Base-by-base conservation (phyloP, 768 basidiomycete species). In the Lactarius deliciosus region DNA sequence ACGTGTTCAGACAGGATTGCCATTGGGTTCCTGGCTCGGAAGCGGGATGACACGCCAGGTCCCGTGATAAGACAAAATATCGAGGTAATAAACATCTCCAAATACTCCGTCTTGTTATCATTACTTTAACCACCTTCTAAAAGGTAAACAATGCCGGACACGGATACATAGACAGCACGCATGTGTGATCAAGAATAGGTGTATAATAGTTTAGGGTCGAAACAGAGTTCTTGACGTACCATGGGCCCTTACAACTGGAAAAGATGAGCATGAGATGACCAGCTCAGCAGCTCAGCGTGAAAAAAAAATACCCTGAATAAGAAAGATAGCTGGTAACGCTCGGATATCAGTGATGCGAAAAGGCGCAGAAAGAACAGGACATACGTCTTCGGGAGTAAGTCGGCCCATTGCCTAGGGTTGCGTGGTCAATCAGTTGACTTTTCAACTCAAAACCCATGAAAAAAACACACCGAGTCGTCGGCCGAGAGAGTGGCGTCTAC, bases 401-500 rank as follows among this genome's bases (percentile, higher is more conserved):
- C 94, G 86, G 28, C 96, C 96, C 91, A 98, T 94, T 0, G 96
- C 95, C 83, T 91, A 73, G 53, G 32, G 58, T 32, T 25, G 62
- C 60, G 22, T 61, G 25, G 62, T 69, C 41, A 53, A 68, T 69
- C 25, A 70, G 41, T 18, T 13, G 25, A 54, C 62, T 63, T 60
- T 45, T 57, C 63, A 38, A 9, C 15, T 11, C 8, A 18, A 25
- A 32, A n/a, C 38, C 45, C 8, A 22, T 9, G 63, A 20, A 34
- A 20, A 20, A 15, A 15, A 55, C 60, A 77, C 86, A 89, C 90
- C 55, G 88, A 89, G 69, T 92, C 91, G 73, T 94, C 92, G 4
- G 89, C 77, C 4, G 91, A 92, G 22, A 94, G 76, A 0, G 94
- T 93, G 18, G 92, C 92, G 73, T 93, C 89, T 3, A 96, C 86